These are phyloP conservation scores for Caloboletus inedulis DNA, from an alignment of 1,284 basidiomycete genomes.

Conservation along the genomic window DNA sequence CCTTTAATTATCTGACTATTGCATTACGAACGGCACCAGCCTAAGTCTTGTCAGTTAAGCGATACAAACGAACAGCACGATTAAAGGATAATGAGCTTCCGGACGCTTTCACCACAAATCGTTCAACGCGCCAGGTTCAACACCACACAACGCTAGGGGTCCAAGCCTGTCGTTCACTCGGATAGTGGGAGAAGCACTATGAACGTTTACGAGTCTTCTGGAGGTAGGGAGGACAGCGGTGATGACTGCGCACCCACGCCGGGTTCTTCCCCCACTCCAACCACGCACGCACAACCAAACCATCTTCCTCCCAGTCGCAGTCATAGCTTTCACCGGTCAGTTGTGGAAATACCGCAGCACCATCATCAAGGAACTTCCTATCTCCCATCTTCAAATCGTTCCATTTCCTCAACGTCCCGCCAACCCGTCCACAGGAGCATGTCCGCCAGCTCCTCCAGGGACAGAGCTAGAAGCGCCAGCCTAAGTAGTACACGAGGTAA, in stretches of 20 bases:
- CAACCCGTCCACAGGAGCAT: conserved; percentile 40
- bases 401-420: conserved; percentile 41
- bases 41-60: background rate
- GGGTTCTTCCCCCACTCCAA: conserved; percentile 38
- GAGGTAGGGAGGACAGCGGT: conserved; percentile 20
- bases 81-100: too few species aligned
- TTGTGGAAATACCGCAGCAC: conserved; percentile 49
- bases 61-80: too few species aligned
- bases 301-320: conserved; percentile 49
- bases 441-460: conserved; percentile 47
- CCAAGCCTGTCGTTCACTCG: background rate
- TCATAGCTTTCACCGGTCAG: conserved; percentile 45
- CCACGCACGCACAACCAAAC: conserved; percentile 21
- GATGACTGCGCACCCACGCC: conserved; percentile 33
- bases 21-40: background rate
- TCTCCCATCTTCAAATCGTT: conserved; percentile 41
- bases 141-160: background rate
- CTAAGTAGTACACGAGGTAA: conserved; percentile 52
- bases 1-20: conserved; percentile 9
- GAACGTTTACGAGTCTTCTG: conserved; percentile 9
- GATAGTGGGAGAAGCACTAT: conserved; percentile 4
- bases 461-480: conserved; percentile 57
- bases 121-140: too few species aligned
- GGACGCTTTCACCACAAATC: too few species aligned
- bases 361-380: conserved; percentile 67